phyloP scores from a whole-genome alignment of 2,329 filamentous ascomycete genomes.

The Scorias spongiosa region DNA sequence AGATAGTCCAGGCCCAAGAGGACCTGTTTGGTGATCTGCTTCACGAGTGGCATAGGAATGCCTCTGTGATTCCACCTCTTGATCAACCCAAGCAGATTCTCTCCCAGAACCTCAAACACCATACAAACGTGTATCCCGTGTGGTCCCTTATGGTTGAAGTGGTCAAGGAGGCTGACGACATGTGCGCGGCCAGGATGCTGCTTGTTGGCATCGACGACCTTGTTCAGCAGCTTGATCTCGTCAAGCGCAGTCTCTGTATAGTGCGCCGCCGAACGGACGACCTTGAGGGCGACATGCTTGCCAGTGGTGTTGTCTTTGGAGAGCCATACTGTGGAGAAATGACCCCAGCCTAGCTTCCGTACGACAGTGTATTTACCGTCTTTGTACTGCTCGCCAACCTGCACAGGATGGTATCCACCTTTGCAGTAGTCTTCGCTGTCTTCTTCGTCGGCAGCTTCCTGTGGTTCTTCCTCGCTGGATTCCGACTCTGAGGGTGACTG shows the following conservation, averaged over 20 bases:
- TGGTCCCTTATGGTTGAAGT: conserved; percentile 92
- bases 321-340: conserved; percentile 93
- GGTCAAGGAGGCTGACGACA: conserved; percentile 89
- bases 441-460: conserved; percentile 92
- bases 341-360: conserved; percentile 93
- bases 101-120: conserved; percentile 95
- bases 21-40: conserved; percentile 98
- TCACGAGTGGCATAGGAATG: conserved; percentile 90
- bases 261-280: conserved; percentile 91
- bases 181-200: conserved; percentile 87
- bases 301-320: conserved; percentile 70
- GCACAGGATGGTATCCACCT: conserved; percentile 91
- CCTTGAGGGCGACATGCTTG: conserved; percentile 95
- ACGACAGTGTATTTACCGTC: conserved; percentile 93
- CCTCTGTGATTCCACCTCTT: conserved; percentile 97
- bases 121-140: conserved; percentile 97
- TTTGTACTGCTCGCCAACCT: conserved; percentile 92
- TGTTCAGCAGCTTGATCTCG: conserved; percentile 95
- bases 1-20: conserved; percentile 89
- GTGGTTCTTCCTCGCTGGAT: conserved; percentile 57
- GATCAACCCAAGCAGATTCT: conserved; percentile 88
- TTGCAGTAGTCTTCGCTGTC: conserved; percentile 99
- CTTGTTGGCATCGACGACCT: conserved; percentile 89
- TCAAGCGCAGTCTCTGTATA: conserved; percentile 98
- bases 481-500: conserved; percentile 50